Evolutionary conservation across 495 filamentous ascomycete genomes (phyloP).

Genomic region (Aspergillus incahuasiensis): DNA sequence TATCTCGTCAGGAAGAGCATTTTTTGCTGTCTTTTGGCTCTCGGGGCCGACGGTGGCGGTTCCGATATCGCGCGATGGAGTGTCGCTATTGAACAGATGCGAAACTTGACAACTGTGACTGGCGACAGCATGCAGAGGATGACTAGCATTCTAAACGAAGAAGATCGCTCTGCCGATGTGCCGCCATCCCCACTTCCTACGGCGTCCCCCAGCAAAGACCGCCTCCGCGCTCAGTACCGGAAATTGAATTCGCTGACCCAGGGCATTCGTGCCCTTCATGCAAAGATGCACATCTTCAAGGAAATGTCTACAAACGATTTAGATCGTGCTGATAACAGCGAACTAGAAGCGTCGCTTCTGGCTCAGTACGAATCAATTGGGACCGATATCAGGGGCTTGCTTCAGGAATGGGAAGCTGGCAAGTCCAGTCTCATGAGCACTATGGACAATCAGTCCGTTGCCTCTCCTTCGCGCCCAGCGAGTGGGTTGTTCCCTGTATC

Average conservation of each 20-base stretch:
- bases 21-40: slow-evolving; percentile 78
- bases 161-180: slow-evolving; percentile 64
- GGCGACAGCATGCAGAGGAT: slow-evolving; percentile 53
- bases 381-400: slow-evolving; percentile 71
- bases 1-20: slow-evolving; percentile 77
- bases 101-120: slow-evolving; percentile 54
- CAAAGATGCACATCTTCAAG: slow-evolving; percentile 86
- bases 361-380: slow-evolving; percentile 94
- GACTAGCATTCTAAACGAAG: slow-evolving; percentile 67
- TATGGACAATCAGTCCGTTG: slow-evolving; percentile 49
- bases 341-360: slow-evolving; percentile 68
- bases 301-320: slow-evolving; percentile 80
- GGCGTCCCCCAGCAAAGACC: slow-evolving; percentile 69
- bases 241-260: slow-evolving; percentile 83
- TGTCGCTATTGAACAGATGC: slow-evolving; percentile 70
- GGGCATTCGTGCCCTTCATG: slow-evolving; percentile 87
- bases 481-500: slow-evolving; percentile 70
- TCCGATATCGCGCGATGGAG: slow-evolving; percentile 78
- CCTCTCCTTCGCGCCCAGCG: slow-evolving; percentile 64
- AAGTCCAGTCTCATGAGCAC: slow-evolving; percentile 68
- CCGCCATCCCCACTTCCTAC: slow-evolving; percentile 64
- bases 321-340: slow-evolving; percentile 63
- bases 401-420: slow-evolving; percentile 89
- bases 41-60: slow-evolving; percentile 79
- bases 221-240: slow-evolving; percentile 75